These are phyloP conservation scores for Pseudohyphozyma bogoriensis DNA, from an alignment of 768 basidiomycete species.

Conservation along the genomic window DNA sequence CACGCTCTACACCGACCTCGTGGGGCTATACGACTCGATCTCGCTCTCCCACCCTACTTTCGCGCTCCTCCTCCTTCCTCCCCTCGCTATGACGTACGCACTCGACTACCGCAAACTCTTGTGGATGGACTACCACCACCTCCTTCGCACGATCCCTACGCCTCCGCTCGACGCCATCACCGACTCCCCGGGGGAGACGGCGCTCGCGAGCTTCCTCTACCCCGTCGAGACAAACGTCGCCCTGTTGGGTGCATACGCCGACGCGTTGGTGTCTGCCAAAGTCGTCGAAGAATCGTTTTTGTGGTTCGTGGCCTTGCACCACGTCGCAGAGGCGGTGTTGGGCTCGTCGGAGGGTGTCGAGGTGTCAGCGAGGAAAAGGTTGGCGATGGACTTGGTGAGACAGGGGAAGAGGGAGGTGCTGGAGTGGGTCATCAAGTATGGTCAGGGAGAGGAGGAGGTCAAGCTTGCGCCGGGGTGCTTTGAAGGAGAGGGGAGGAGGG, in stretches of 20 bases:
- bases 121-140: constrained; percentile 67
- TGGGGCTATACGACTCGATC: constrained; percentile 79
- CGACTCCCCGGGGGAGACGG: constrained; percentile 21
- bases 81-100: constrained; percentile 56
- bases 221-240: constrained; percentile 49
- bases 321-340: constrained; percentile 46
- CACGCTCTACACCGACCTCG: constrained; percentile 85
- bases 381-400: constrained; percentile 44
- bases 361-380: not conserved
- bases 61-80: constrained; percentile 61
- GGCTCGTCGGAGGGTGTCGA: not conserved
- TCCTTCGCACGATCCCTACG: constrained; percentile 45
- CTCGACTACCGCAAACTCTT: constrained; percentile 72
- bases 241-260: constrained; percentile 55
- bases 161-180: not conserved
- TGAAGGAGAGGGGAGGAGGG: constrained; percentile 27
- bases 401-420: constrained; percentile 48
- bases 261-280: constrained; percentile 43
- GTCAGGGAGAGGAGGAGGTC: constrained; percentile 42
- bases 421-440: constrained; percentile 51
- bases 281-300: constrained; percentile 46
- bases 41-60: constrained; percentile 77
- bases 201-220: not conserved
- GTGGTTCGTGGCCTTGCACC: constrained; percentile 61
- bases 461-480: constrained; percentile 50